These are phyloP conservation scores for Globisporangium paroecandrum DNA, from an alignment of 352 stramenopile genomes.

Conservation along the genomic window DNA sequence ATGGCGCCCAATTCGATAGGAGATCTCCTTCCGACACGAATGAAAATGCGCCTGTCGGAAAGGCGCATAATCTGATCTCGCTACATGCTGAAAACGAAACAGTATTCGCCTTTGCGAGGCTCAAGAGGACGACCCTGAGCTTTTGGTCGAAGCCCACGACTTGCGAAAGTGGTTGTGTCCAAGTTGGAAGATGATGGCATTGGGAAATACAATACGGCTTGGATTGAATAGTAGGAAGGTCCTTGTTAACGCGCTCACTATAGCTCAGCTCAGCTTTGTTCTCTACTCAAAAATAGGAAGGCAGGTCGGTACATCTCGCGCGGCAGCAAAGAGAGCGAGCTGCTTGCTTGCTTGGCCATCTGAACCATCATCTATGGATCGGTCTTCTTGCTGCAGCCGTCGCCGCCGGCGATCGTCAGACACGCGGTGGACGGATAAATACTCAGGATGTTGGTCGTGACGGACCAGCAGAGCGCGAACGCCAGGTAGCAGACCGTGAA, in stretches of 20 bases:
- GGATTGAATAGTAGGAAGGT: background rate
- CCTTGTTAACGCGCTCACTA: background rate
- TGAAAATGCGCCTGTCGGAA: no score
- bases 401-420: conserved; percentile 49
- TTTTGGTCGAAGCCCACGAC: no score
- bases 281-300: background rate
- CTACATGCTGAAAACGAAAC: background rate
- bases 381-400: conserved; percentile 27
- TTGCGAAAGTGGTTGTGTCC: background rate
- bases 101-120: background rate
- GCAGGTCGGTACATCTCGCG: background rate
- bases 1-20: no score
- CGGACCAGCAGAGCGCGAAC: conserved; percentile 49
- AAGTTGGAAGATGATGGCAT: background rate
- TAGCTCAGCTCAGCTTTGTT: background rate
- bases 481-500: conserved; percentile 39
- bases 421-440: conserved; percentile 56
- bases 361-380: background rate
- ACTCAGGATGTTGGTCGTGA: conserved; percentile 58
- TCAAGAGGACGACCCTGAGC: background rate
- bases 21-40: no score
- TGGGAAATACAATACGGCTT: background rate
- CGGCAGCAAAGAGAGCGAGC: background rate
- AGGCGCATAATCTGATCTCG: no score
- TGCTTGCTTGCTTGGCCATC: background rate